Evolutionary conservation across 1,284 basidiomycete genomes (phyloP).

Genomic region (Paramarasmius palmivorus): DNA sequence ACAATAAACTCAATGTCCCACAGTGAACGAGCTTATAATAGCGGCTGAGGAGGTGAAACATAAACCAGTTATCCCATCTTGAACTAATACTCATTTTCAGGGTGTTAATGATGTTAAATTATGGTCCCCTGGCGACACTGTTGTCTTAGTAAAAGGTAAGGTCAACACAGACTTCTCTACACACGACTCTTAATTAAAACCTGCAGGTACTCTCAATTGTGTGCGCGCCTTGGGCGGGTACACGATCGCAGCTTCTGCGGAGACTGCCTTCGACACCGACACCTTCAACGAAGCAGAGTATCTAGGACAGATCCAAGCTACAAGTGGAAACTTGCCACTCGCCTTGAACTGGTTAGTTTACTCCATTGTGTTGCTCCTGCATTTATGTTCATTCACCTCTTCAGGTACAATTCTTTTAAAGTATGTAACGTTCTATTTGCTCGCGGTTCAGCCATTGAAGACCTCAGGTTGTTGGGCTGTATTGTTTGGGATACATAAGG

Average conservation of each 20-base stretch:
- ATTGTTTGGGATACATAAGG: slow-evolving; percentile 55
- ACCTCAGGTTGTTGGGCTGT: slow-evolving; percentile 55
- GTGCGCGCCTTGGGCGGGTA: slow-evolving; percentile 64
- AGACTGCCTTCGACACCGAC: slow-evolving; percentile 60
- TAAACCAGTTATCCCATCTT: no score
- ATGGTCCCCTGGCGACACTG: slow-evolving; percentile 56
- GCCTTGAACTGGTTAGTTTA: slow-evolving; percentile 57
- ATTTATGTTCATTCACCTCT: slow-evolving; percentile 5
- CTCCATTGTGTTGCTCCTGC: slow-evolving; percentile 1
- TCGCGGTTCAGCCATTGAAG: background rate
- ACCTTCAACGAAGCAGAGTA: slow-evolving; percentile 60
- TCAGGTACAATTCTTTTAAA: slow-evolving; percentile 68
- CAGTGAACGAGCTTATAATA: slow-evolving; percentile 60
- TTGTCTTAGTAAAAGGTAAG: slow-evolving; percentile 54
- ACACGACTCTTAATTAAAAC: background rate
- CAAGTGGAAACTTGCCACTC: slow-evolving; percentile 48
- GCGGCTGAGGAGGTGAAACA: slow-evolving; percentile 60
- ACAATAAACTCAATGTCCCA: slow-evolving; percentile 1
- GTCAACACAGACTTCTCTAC: slow-evolving; percentile 9
- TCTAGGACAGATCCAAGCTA: slow-evolving; percentile 38
- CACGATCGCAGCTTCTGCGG: slow-evolving; percentile 46
- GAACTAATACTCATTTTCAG: no score
- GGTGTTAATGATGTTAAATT: slow-evolving; percentile 54
- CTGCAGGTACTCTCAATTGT: slow-evolving; percentile 54
- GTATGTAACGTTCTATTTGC: slow-evolving; percentile 26